phyloP scores from a whole-genome alignment of 371 early-diverging fungal genomes.

The Actinomortierella wolfii region DNA sequence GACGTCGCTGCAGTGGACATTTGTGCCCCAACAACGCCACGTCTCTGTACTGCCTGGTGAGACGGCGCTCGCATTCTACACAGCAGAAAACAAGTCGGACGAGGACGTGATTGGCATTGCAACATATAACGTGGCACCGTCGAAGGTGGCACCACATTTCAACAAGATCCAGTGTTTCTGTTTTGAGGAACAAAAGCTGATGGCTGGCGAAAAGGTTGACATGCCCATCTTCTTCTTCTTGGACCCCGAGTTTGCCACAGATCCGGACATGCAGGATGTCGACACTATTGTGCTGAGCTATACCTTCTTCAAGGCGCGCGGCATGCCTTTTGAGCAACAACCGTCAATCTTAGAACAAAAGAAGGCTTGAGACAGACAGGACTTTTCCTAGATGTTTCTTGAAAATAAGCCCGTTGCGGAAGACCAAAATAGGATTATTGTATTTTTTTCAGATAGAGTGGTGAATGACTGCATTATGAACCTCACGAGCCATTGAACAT shows the following conservation, averaged over 20 bases:
- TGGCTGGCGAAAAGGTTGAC: slow-evolving; percentile 93
- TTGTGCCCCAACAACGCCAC: slow-evolving; percentile 86
- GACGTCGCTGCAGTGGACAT: slow-evolving; percentile 87
- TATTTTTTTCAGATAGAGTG: too few species aligned
- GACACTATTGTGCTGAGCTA: slow-evolving; percentile 92
- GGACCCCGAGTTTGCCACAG: slow-evolving; percentile 95
- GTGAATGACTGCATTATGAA: too few species aligned
- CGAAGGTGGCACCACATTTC: slow-evolving; percentile 90
- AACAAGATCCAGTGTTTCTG: slow-evolving; percentile 99
- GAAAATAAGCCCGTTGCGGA: too few species aligned
- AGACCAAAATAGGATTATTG: too few species aligned
- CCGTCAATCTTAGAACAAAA: slow-evolving; percentile 22
- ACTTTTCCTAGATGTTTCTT: too few species aligned
- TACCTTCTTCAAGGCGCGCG: slow-evolving; percentile 85
- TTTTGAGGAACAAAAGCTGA: slow-evolving; percentile 96
- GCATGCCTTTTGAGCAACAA: slow-evolving; percentile 48
- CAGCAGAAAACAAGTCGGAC: slow-evolving; percentile 90
- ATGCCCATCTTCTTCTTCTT: slow-evolving; percentile 99
- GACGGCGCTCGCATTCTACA: slow-evolving; percentile 96
- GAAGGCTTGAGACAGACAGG: background rate
- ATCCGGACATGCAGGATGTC: slow-evolving; percentile 95
- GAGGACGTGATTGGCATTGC: slow-evolving; percentile 96
- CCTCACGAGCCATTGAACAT: too few species aligned
- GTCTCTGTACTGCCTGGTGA: slow-evolving; percentile 93
- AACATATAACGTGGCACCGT: slow-evolving; percentile 96